Base-by-base conservation (phyloP, 345 rosid species). In the Cardamine resedifolia region DNA sequence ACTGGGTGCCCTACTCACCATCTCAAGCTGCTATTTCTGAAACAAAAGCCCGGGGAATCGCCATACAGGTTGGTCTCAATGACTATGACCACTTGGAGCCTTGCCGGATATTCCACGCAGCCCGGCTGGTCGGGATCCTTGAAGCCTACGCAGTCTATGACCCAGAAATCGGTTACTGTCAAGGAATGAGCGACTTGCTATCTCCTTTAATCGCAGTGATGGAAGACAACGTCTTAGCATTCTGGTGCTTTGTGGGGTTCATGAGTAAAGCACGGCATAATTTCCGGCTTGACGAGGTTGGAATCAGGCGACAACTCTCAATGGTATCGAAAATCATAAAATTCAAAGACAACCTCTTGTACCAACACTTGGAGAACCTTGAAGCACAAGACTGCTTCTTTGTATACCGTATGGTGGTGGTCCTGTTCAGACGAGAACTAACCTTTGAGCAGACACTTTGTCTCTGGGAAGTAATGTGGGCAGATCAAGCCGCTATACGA, bases 391-490 rank as follows among this genome's bases (percentile, higher is more conserved):
- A 94, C 76, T 94, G 98, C 73, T 87, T 88, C 78, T 94, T 93
- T 58, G 97, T 94, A 21, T 94, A 94, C 77, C 82, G 98, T 62
- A 94, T 94, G 98, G 97, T 94, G 75, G 91, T 94, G 59, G 98
- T 91, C 18, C 77, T 91, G 44, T 94, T 89, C 76, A 84, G 97
- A 77, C 81, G 98, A 79, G 97, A 89, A 64, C 75, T 94, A 53
- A 86, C 73, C 38, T 85, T 89, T 33, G 96, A 89, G 82, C 96
- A 94, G 81, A 94, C 97, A 1, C 84, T 94, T 23, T 85, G 96
- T 68, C 90, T 94, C 4, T 91, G 98, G 98, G 97, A 94, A 79
- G 98, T 91, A 71, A 83, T 91, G 81, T 94, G 98, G 98, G 97
- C 98, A 0, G 92, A 94, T 50, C 98, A 94, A 74, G 95, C 88